These are phyloP conservation scores for Epichloe typhina DNA, from an alignment of 2,329 filamentous ascomycete genomes.

Conservation along the genomic window DNA sequence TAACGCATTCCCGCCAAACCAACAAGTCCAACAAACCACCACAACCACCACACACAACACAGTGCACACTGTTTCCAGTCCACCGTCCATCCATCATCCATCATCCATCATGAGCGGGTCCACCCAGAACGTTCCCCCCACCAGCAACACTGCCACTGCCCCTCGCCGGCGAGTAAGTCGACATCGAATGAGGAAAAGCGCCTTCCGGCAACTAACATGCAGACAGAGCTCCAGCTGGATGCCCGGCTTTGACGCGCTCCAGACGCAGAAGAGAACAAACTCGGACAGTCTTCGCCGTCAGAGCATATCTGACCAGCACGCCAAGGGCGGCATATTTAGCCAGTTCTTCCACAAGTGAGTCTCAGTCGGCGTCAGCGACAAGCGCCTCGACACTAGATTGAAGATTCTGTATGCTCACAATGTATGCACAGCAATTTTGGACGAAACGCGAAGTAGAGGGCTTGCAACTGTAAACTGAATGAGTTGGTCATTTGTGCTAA, in stretches of 20 bases:
- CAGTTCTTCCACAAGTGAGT: slow-evolving; percentile 45
- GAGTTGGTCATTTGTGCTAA: background rate
- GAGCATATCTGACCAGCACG: slow-evolving; percentile 41
- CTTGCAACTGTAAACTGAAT: background rate
- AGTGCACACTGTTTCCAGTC: background rate
- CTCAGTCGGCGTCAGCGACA: slow-evolving; percentile 8
- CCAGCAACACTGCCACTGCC: slow-evolving; percentile 4
- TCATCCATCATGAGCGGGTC: slow-evolving; percentile 17
- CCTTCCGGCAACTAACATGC: too few species aligned
- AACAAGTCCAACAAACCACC: too few species aligned
- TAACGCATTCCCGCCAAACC: accelerated
- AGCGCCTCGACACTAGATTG: background rate
- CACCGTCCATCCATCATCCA: slow-evolving; percentile 8
- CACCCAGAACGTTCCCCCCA: slow-evolving; percentile 11
- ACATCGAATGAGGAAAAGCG: too few species aligned
- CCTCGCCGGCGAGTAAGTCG: slow-evolving; percentile 18
- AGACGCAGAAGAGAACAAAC: slow-evolving; percentile 35
- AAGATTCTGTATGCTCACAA: background rate
- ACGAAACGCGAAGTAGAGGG: slow-evolving; percentile 16
- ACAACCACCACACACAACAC: too few species aligned
- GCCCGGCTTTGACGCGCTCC: slow-evolving; percentile 35
- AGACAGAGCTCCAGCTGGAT: slow-evolving; percentile 32
- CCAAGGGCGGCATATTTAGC: slow-evolving; percentile 35
- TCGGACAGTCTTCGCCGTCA: slow-evolving; percentile 36
- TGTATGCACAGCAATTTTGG: slow-evolving; percentile 18